Evolutionary conservation across 2,329 filamentous ascomycete species (phyloP).

Genomic region (Aureobasidium lini): DNA sequence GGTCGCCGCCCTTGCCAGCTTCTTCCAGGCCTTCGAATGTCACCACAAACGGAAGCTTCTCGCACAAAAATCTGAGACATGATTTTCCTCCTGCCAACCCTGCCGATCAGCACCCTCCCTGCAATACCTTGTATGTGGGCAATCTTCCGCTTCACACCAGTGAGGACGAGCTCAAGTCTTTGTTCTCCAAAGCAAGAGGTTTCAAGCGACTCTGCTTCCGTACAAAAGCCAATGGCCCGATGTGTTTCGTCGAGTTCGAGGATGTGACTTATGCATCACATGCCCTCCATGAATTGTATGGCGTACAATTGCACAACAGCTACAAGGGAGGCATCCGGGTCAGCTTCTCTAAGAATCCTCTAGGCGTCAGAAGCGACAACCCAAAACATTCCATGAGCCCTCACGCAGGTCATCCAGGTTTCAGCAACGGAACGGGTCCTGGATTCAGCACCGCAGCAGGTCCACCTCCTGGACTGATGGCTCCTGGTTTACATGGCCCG

Average conservation of each 20-base stretch:
- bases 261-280: conserved; percentile 88
- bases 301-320: conserved; percentile 78
- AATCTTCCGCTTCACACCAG: conserved; percentile 88
- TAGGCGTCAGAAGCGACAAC: conserved; percentile 72
- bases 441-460: conserved; percentile 45
- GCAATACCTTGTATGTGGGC: conserved; percentile 97
- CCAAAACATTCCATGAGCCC: neutral
- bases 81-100: conserved; percentile 80
- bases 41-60: conserved; percentile 49
- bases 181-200: conserved; percentile 88
- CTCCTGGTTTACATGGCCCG: conserved; percentile 38
- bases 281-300: conserved; percentile 82
- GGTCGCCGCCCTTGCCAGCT: conserved; percentile 39
- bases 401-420: conserved; percentile 47
- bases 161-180: conserved; percentile 87
- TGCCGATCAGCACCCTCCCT: conserved; percentile 92
- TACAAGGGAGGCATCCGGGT: conserved; percentile 90
- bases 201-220: conserved; percentile 94
- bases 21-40: conserved; percentile 31
- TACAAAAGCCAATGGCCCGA: conserved; percentile 89
- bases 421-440: conserved; percentile 53
- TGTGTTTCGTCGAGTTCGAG: conserved; percentile 99
- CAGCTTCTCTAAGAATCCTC: conserved; percentile 94
- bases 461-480: conserved; percentile 72
- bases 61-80: conserved; percentile 53